Conservation (phyloP, 129 eudicot genomes). For the Artemisia annua region DNA sequence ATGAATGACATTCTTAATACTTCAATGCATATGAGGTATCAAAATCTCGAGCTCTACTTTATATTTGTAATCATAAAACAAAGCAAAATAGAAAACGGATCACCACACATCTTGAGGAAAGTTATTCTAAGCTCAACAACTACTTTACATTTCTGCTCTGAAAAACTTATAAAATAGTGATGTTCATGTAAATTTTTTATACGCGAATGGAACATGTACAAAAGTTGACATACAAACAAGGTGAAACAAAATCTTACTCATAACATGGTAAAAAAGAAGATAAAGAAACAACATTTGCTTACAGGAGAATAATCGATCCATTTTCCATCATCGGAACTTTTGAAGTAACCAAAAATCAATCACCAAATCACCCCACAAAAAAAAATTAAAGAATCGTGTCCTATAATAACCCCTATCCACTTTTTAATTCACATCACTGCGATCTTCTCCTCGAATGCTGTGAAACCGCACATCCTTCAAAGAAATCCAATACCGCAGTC, state of each 20-base stretch:
- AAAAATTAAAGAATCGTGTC: slow-evolving; percentile 20
- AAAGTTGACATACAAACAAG: slow-evolving; percentile 50
- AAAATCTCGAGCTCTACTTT: too few species aligned
- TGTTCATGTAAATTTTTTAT: slow-evolving; percentile 28
- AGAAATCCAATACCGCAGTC: slow-evolving; percentile 4
- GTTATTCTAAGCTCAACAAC: slow-evolving; percentile 8
- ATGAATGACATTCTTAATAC: background rate
- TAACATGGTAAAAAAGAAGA: slow-evolving; percentile 12
- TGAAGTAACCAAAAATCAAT: slow-evolving; percentile 26
- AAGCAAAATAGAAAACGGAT: too few species aligned
- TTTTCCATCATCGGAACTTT: slow-evolving; percentile 32
- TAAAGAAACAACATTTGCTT: slow-evolving; percentile 43
- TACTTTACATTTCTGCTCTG: background rate
- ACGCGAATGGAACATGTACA: slow-evolving; percentile 38
- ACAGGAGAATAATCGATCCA: slow-evolving; percentile 36
- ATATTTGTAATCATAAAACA: too few species aligned
- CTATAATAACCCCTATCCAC: background rate
- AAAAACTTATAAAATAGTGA: slow-evolving; percentile 21
- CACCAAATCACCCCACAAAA: slow-evolving; percentile 43
- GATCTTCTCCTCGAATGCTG: slow-evolving; percentile 17
- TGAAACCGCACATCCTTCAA: background rate
- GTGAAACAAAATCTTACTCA: slow-evolving; percentile 44
- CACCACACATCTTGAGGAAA: background rate
- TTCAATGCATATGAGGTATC: too few species aligned
- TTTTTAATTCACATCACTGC: background rate